phyloP scores from a whole-genome alignment of 106 monocot species.

The Iris macrosiphon region DNA sequence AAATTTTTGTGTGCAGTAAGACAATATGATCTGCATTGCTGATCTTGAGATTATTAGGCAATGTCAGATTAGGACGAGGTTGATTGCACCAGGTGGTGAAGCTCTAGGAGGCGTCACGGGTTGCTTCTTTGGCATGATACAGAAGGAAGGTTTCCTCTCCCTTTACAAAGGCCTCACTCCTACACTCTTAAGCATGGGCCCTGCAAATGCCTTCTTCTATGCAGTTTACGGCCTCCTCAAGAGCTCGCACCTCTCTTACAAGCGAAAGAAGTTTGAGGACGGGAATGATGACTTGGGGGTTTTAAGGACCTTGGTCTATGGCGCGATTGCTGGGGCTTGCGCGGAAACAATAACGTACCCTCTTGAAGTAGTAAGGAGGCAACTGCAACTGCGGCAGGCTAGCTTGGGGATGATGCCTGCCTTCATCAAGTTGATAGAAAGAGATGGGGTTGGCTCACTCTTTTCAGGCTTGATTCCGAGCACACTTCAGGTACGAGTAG shows the following conservation, averaged over 20 bases:
- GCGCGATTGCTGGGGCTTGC: conserved; percentile 50
- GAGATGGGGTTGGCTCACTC: conserved; percentile 28
- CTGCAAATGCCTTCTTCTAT: conserved; percentile 53
- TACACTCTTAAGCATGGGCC: conserved; percentile 51
- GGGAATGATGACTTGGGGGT: conserved; percentile 20
- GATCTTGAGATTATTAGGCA: conserved; percentile 15
- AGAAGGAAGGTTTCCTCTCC: conserved; percentile 46
- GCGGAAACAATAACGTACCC: conserved; percentile 54
- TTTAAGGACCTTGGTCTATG: conserved; percentile 35
- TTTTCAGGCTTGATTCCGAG: conserved; percentile 51
- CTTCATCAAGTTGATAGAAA: conserved; percentile 16
- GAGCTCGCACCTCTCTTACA: conserved; percentile 13
- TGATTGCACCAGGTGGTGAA: conserved; percentile 41
- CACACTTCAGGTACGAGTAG: conserved; percentile 35
- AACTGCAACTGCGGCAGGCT: conserved; percentile 41
- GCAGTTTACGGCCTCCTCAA: conserved; percentile 50
- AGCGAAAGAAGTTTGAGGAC: background rate
- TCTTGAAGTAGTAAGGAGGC: conserved; percentile 49
- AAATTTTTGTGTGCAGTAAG: too few relatives aligned
- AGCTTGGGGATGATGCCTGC: conserved; percentile 21
- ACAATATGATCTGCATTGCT: too few relatives aligned
- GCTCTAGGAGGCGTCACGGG: conserved; percentile 36
- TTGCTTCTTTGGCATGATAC: conserved; percentile 42
- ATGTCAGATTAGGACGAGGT: conserved; percentile 40
- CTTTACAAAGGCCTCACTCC: conserved; percentile 62